Evolutionary conservation across 805 yeast genomes (phyloP).

Genomic region (Yarrowia divulgata): DNA sequence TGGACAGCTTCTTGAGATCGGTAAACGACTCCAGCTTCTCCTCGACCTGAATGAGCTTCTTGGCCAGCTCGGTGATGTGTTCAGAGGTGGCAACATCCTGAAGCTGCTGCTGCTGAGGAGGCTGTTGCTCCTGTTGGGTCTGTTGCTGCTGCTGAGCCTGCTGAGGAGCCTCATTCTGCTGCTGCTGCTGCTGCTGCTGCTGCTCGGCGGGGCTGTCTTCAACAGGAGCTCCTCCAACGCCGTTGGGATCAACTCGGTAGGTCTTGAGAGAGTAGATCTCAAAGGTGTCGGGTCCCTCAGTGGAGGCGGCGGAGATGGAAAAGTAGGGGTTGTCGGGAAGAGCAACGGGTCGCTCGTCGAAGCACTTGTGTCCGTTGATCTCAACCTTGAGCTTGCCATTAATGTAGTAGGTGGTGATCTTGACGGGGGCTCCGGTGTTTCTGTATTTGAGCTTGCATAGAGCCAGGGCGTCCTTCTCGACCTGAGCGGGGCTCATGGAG

Average conservation of each 20-base stretch:
- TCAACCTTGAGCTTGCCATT: slow-evolving; percentile 49
- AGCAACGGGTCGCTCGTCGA: slow-evolving; percentile 48
- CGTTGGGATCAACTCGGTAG: slow-evolving; percentile 24
- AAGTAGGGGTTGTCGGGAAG: slow-evolving; percentile 49
- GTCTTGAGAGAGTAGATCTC: slow-evolving; percentile 42
- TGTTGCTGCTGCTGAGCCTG: slow-evolving; percentile 38
- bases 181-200: slow-evolving; percentile 19
- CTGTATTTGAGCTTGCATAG: slow-evolving; percentile 52
- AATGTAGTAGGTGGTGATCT: slow-evolving; percentile 49
- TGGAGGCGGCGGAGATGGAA: slow-evolving; percentile 50
- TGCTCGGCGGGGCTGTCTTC: neutral
- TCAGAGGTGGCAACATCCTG: slow-evolving; percentile 21
- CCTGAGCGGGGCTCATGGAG: slow-evolving; percentile 31
- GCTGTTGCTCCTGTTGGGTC: slow-evolving; percentile 17
- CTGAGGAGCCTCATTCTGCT: slow-evolving; percentile 13
- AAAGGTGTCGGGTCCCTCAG: slow-evolving; percentile 44
- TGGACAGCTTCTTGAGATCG: slow-evolving; percentile 22
- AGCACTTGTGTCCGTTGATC: slow-evolving; percentile 52
- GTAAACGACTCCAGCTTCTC: slow-evolving; percentile 24
- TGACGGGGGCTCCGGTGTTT: slow-evolving; percentile 48
- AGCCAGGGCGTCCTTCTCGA: slow-evolving; percentile 49
- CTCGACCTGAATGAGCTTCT: slow-evolving; percentile 16
- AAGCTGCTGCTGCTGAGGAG: neutral
- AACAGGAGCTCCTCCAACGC: slow-evolving; percentile 2
- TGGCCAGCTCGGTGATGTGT: slow-evolving; percentile 11